Percentiles rank a stretch among this genome's conserved stretches.
These are phyloP conservation scores for Papiliotrema fonsecae DNA, from an alignment of 1,284 basidiomycete species.

Conservation along the genomic window DNA sequence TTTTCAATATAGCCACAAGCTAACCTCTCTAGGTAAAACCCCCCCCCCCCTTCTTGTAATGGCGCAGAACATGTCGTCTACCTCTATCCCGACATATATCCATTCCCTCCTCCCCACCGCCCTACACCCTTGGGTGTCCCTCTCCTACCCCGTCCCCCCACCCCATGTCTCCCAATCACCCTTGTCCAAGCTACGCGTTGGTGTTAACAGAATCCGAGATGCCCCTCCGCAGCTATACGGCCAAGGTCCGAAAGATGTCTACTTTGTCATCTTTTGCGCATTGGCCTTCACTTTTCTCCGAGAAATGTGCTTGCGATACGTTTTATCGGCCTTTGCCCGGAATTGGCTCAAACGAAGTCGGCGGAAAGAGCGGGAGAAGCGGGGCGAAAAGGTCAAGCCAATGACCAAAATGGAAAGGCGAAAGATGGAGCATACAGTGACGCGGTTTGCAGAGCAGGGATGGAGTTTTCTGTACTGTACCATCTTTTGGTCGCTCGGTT, in stretches of 20 bases:
- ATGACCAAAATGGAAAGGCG: conserved; percentile 30
- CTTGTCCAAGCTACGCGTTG: conserved; percentile 45
- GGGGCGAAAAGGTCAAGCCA: conserved; percentile 2
- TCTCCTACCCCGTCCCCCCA: conserved; percentile 57
- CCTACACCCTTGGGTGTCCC: conserved; percentile 61
- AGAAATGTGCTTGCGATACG: conserved; percentile 63
- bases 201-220: conserved; percentile 55
- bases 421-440: conserved; percentile 59
- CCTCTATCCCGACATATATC: conserved; percentile 9
- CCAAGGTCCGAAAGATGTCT: conserved; percentile 66
- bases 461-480: conserved; percentile 82
- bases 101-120: conserved; percentile 19
- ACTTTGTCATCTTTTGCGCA: conserved; percentile 67
- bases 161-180: conserved; percentile 55
- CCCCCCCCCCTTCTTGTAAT: too few relatives aligned
- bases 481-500: conserved; percentile 68
- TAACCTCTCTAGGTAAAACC: too few relatives aligned
- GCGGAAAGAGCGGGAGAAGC: conserved; percentile 2
- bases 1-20: too few relatives aligned
- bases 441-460: conserved; percentile 91
- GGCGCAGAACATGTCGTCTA: conserved; percentile 13
- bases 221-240: conserved; percentile 50
- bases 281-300: conserved; percentile 71
- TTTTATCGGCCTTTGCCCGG: conserved; percentile 72
- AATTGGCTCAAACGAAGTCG: conserved; percentile 55